phyloP scores from a whole-genome alignment of 352 stramenopile species.

The Phytophthora cajani region DNA sequence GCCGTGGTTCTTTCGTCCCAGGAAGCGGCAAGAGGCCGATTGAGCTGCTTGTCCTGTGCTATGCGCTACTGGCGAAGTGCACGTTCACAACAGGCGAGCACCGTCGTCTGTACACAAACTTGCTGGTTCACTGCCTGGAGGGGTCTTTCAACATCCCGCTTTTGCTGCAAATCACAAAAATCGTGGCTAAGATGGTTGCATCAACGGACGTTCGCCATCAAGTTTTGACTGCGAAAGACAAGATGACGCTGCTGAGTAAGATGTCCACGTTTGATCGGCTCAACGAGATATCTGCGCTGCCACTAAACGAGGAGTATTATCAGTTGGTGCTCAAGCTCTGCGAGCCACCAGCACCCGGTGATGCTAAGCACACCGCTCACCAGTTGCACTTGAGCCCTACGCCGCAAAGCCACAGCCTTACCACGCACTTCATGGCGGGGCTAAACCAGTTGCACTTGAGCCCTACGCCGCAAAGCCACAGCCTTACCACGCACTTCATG shows the following conservation, averaged over 20 bases:
- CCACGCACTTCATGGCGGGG: constrained; percentile 81
- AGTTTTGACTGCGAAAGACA: constrained; percentile 88
- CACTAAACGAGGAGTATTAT: constrained; percentile 86
- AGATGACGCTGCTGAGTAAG: constrained; percentile 87
- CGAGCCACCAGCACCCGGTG: constrained; percentile 44
- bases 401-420: constrained; percentile 67
- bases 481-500: constrained; percentile 82
- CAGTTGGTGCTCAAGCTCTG: constrained; percentile 79
- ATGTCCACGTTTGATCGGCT: constrained; percentile 88
- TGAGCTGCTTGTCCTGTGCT: constrained; percentile 83
- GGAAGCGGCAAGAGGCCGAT: constrained; percentile 68
- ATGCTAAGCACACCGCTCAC: constrained; percentile 59
- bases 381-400: constrained; percentile 77
- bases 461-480: constrained; percentile 64
- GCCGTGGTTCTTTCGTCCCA: constrained; percentile 25
- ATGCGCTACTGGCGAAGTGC: constrained; percentile 82
- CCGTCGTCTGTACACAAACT: constrained; percentile 80
- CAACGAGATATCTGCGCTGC: constrained; percentile 85
- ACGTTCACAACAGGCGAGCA: constrained; percentile 77
- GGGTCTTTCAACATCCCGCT: constrained; percentile 86
- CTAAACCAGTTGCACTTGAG: constrained; percentile 80
- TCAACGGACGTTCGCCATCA: constrained; percentile 59
- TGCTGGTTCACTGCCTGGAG: constrained; percentile 87
- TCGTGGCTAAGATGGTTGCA: constrained; percentile 71
- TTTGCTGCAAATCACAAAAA: constrained; percentile 83